Evolutionary conservation across 78 protist species (phyloP).

Genomic region (Dictyostelium firmibasis): DNA sequence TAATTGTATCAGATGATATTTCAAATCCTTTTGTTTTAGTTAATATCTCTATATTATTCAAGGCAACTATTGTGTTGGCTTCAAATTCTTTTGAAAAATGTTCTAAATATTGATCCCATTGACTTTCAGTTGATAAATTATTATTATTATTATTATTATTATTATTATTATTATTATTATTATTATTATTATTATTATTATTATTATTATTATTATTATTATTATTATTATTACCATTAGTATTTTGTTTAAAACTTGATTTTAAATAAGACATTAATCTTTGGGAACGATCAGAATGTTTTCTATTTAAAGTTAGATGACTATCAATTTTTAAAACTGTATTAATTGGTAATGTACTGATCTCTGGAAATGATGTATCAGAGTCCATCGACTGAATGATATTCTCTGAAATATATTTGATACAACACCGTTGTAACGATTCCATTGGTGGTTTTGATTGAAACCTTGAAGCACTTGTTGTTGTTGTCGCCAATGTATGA

Average conservation of each 20-base stretch:
- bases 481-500: slow-evolving; percentile 15
- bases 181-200: background rate
- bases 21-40: background rate
- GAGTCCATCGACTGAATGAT: background rate
- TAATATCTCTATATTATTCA: background rate
- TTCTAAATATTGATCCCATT: slow-evolving; percentile 9
- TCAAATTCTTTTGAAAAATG: slow-evolving; percentile 6
- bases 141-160: background rate
- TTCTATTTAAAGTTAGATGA: background rate
- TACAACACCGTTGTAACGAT: background rate
- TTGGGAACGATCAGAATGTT: background rate
- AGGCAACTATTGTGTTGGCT: background rate
- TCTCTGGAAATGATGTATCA: background rate
- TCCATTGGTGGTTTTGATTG: background rate
- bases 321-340: slow-evolving; percentile 6
- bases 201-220: background rate
- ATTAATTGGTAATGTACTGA: background rate
- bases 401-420: background rate
- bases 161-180: background rate
- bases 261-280: slow-evolving; percentile 9
- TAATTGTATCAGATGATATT: background rate
- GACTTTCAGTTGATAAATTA: background rate
- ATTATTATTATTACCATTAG: background rate
- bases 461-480: too few species aligned
- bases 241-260: background rate